Percentiles rank a stretch among this genome's conserved stretches.
phyloP scores from a whole-genome alignment of 495 filamentous ascomycete species.

The Penicillium fimorum region DNA sequence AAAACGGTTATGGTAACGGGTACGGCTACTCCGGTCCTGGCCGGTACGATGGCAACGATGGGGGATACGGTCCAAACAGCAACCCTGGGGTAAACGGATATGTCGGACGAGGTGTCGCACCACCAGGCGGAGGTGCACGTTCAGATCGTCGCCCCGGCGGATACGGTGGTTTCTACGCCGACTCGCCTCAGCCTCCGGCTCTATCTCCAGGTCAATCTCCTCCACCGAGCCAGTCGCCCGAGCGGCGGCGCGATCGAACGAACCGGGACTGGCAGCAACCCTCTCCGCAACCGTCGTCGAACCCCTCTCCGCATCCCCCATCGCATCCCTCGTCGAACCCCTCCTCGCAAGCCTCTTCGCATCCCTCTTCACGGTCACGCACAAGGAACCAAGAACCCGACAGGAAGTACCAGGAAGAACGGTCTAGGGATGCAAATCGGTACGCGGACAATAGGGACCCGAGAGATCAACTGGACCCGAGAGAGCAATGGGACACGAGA shows the following conservation, averaged over 20 bases:
- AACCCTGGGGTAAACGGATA: constrained; percentile 37
- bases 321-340: constrained; percentile 23
- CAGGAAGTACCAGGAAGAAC: constrained; percentile 32
- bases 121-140: constrained; percentile 22
- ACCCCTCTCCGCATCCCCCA: constrained; percentile 22
- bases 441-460: constrained; percentile 25
- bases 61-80: constrained; percentile 32
- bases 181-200: constrained; percentile 33
- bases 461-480: constrained; percentile 17
- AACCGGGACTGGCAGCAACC: constrained; percentile 37
- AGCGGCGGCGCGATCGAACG: constrained; percentile 36
- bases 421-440: constrained; percentile 23
- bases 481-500: neutral
- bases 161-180: constrained; percentile 46
- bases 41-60: constrained; percentile 41
- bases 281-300: constrained; percentile 24
- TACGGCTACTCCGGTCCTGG: constrained; percentile 44
- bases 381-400: constrained; percentile 34
- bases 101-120: constrained; percentile 22
- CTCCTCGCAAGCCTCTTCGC: constrained; percentile 1
- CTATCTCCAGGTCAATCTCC: constrained; percentile 24
- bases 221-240: constrained; percentile 28
- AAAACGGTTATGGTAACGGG: constrained; percentile 44
- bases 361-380: constrained; percentile 36
- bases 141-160: constrained; percentile 42